Evolutionary conservation across 148 eudicot species (phyloP), one percentile per base, ranked within the genome.

Genomic region (Fagopyrum esculentum): DNA sequence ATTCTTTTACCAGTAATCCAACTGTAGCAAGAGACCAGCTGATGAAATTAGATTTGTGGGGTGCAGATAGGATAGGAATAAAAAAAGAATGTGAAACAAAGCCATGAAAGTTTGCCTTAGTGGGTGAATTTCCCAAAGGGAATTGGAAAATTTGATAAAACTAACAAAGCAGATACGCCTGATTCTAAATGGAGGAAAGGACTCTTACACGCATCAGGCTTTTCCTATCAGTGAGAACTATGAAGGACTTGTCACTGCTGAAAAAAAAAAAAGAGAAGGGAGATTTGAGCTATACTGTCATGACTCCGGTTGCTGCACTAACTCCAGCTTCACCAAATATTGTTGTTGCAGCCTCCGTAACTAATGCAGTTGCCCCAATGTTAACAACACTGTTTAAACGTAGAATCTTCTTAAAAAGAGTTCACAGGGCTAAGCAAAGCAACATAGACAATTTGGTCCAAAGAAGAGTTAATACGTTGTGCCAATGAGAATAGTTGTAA

Each of bases 401-500:
- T 78, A 77, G 76, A 76, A 78, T 59, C 77, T 81, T 52, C 73
- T 75, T 79, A 54, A 86, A 74, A 71, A 50, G 69, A 80, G 70
- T 4, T 70, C 56, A 76, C 15, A 29, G 43, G 11, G 68, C 13
- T 29, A 29, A 64, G 80, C 45, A 71, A 70, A 3, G 68, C 11
- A 54, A 64, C 66, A 26, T 22, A 44, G 6, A 68, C 2, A 17
- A 78, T 63, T 69, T 47, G 61, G 12, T 69, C 7, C 48, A 59
- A 66, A 13, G 40, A 69, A 71, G 71, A 78, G 80, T 74, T 57
- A 47, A 52, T 94, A 94, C 97, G 98, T 94, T 73, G 98, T 94
- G 84, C 98, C 98, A 73, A 94, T 94, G 64, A 94, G 96, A 77
- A 94, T 94, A 74, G 98, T 94, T 60, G 98, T 94, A 71, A 94